Percentiles rank a stretch among this genome's conserved stretches.
These are phyloP conservation scores for Fabrea salina DNA, from an alignment of 169 alveolate species.

Conservation along the genomic window DNA sequence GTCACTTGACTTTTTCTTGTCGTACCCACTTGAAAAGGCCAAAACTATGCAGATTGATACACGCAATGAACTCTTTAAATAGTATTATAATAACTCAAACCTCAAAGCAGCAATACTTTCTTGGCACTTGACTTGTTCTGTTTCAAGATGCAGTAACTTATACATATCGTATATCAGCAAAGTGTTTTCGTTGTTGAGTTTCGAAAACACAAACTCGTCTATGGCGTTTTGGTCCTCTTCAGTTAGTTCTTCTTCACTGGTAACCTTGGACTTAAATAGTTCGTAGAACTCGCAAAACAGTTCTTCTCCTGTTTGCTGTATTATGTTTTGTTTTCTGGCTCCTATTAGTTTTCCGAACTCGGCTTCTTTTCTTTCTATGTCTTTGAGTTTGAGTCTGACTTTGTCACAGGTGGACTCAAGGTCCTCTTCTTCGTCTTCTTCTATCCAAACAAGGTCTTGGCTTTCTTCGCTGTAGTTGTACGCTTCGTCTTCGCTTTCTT, in stretches of 20 bases:
- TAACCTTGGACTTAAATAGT: no score
- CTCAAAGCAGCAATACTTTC: no score
- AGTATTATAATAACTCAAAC: no score
- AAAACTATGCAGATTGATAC: no score
- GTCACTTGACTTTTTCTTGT: background rate
- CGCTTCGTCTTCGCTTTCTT: background rate
- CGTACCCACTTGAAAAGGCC: background rate
- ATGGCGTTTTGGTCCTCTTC: constrained; percentile 15
- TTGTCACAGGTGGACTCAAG: background rate
- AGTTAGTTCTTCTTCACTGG: background rate
- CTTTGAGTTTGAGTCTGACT: background rate
- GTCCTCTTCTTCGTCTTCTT: background rate
- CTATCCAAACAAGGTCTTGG: background rate
- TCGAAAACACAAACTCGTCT: background rate
- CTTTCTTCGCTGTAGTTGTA: background rate
- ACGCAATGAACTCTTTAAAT: no score
- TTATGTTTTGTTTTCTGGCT: background rate
- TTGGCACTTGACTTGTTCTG: background rate
- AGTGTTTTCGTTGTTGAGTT: background rate
- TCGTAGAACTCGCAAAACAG: background rate
- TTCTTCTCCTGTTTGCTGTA: background rate
- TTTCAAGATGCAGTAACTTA: constrained; percentile 19
- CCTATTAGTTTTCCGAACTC: background rate
- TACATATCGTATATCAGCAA: constrained; percentile 7
- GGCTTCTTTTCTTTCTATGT: background rate